phyloP scores from a whole-genome alignment of 495 filamentous ascomycete genomes.

The Talaromyces proteolyticus region DNA sequence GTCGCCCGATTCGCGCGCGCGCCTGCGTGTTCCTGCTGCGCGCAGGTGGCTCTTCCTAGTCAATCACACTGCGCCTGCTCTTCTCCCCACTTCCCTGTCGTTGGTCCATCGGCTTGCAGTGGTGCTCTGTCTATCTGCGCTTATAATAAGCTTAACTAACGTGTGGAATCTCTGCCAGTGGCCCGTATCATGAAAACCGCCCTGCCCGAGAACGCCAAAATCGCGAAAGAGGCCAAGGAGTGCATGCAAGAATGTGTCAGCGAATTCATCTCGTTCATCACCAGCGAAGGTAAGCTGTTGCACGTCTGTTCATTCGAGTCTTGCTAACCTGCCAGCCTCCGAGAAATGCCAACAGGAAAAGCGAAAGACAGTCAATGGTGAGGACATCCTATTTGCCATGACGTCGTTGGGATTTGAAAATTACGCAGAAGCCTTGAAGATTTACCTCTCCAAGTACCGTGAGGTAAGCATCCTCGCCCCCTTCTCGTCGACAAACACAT shows the following conservation, averaged over 20 bases:
- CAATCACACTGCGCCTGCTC: background rate
- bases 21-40: background rate
- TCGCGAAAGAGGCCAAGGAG: conserved; percentile 98
- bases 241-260: conserved; percentile 99
- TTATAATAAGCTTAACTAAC: no score
- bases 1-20: background rate
- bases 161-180: no score
- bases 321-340: conserved; percentile 60
- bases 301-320: conserved; percentile 11
- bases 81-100: no score
- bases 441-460: conserved; percentile 95
- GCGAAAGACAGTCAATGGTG: conserved; percentile 96
- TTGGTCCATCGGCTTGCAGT: background rate
- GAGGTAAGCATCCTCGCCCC: conserved; percentile 63
- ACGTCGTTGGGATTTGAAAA: conserved; percentile 98
- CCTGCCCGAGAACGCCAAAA: conserved; percentile 96
- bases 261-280: conserved; percentile 99
- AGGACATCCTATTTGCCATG: conserved; percentile 98
- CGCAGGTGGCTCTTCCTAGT: no score
- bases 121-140: background rate
- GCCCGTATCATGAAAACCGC: conserved; percentile 98
- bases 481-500: conserved; percentile 9
- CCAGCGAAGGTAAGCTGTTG: conserved; percentile 73
- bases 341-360: conserved; percentile 99
- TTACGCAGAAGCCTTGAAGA: conserved; percentile 95